Base-by-base conservation (phyloP, 2,329 filamentous ascomycete genomes). In the Beauveria caledonica region DNA sequence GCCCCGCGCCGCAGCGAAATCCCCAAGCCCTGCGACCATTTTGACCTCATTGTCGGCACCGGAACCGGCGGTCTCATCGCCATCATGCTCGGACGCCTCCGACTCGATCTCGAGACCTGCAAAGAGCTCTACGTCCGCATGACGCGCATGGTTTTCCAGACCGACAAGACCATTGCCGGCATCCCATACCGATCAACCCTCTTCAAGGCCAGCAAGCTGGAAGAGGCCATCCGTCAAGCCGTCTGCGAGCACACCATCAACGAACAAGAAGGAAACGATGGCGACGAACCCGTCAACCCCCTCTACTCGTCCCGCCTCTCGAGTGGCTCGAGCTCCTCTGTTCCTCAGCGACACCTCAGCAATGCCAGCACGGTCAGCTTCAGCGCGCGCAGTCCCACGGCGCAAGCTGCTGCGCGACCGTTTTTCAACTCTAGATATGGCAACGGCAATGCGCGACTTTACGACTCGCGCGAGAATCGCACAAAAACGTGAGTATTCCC, bases 131-230 rank as follows among this genome's bases (percentile, higher is more conserved):
- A 97, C 69, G 92, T 96, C 67, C 89, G 90, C 67, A 88, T 99
- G 83, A 99, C 94, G 36, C 86, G 89, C 68, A 88, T 88, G 72
- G 94, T 99, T 2, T 99, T 99, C 68, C 89, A 97, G 76, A 97
- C 94, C 5, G 94, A 99, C 77, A 99, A 99, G 79, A 97, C 93
- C 5, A 89, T 99, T 67, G 91, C 90, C 39, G 94, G 94, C 11
- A 96, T 99, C 62, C 94, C 94, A 0, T 97, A 95, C 71, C 87
- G 92, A 40, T 91, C 90, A 5, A 99, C 94, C 0, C 76, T 99
- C 29, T 99, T 97, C 83, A 99, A 99, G 76, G 94, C 94, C 11
- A 96, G 91, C 45, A 93, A 91, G 73, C 80, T 99, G 92, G 93
- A 99, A 73, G 91, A 97, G 66, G 93, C 92, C 2, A 97, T 97